Base-by-base conservation (phyloP, 768 basidiomycete species). In the Auricularia sp. region DNA sequence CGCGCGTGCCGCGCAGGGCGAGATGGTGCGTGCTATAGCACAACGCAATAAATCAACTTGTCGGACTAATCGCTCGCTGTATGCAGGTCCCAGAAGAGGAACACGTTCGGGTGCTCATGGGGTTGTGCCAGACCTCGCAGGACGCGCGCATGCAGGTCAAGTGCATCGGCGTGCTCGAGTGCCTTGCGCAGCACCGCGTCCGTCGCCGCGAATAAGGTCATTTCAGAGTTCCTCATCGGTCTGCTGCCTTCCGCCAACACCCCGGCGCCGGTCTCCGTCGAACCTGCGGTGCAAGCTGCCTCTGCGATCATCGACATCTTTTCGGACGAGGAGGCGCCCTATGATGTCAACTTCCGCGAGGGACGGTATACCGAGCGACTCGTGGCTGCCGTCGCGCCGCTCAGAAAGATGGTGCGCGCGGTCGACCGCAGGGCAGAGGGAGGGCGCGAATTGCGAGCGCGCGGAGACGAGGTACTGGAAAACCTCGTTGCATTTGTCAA, bases 271-370 rank as follows among this genome's bases (percentile, higher is more conserved):
- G 75, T 77, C 63, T 81, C 80, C 63, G 82, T 84, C 0, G 92
- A 94, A 72, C 82, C 88, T 0, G 78, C 89, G 63, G 80, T 97
- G 33, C 91, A 94, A 70, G 84, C 85, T 1, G 79, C 83, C 8
- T 92, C 94, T 14, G 90, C 90, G 33, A 78, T 97, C 56, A 90
- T 97, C 65, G 94, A 97, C 72, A 92, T 96, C 62, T 98, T 90
- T 73, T 92, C 94, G 3, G 94, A 98, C 75, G 94, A 98, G 75
- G 80, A 75, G 7, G 74, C 84, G 63, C 81, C 87, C 0, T 94
- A 90, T 71, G 94, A 98, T 72, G 71, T 84, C 65, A 92, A 92
- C 73, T 94, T 94, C 78, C 81, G 85, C 54, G 77, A 86, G 64
- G 83, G 83, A 0, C 72, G 75, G 14, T 90, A 82, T 71, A 75